phyloP scores from a whole-genome alignment of 2,329 filamentous ascomycete species.

The Penicillium sp. region DNA sequence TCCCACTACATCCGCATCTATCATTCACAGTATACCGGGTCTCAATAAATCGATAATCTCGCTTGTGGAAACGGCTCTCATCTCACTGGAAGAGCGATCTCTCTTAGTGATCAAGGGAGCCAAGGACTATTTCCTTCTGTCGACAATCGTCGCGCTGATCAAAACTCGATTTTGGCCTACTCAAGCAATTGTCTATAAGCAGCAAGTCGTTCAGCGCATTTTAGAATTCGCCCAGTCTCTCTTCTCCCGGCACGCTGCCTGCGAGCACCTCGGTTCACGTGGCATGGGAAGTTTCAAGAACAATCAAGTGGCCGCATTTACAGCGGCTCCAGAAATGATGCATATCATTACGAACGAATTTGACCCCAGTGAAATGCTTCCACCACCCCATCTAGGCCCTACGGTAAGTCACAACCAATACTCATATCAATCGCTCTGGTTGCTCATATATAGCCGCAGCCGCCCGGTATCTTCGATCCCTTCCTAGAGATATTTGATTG shows the following conservation, averaged over 20 bases:
- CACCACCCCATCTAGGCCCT: slow-evolving; percentile 23
- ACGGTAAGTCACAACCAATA: slow-evolving; percentile 25
- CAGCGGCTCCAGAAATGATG: slow-evolving; percentile 22
- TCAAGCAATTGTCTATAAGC: slow-evolving; percentile 36
- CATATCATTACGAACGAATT: slow-evolving; percentile 26
- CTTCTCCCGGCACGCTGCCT: slow-evolving; percentile 36
- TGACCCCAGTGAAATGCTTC: slow-evolving; percentile 19
- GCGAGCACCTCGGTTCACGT: slow-evolving; percentile 31
- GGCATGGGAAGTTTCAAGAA: slow-evolving; percentile 35
- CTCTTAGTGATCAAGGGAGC: slow-evolving; percentile 39
- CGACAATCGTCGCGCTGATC: slow-evolving; percentile 37
- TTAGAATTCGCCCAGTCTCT: slow-evolving; percentile 38
- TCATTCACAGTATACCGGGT: slow-evolving; percentile 31
- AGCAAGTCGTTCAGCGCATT: slow-evolving; percentile 40
- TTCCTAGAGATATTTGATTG: slow-evolving; percentile 39
- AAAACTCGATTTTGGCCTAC: slow-evolving; percentile 37
- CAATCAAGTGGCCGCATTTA: slow-evolving; percentile 28
- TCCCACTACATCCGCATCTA: slow-evolving; percentile 15
- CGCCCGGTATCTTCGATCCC: slow-evolving; percentile 33
- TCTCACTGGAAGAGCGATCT: slow-evolving; percentile 33
- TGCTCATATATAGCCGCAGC: slow-evolving; percentile 16
- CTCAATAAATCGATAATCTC: slow-evolving; percentile 37
- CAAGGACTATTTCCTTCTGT: slow-evolving; percentile 44
- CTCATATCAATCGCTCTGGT: neutral
- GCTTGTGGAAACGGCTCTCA: slow-evolving; percentile 33